phyloP scores from a whole-genome alignment of 208 protist genomes.

The Leishmania tropica region DNA sequence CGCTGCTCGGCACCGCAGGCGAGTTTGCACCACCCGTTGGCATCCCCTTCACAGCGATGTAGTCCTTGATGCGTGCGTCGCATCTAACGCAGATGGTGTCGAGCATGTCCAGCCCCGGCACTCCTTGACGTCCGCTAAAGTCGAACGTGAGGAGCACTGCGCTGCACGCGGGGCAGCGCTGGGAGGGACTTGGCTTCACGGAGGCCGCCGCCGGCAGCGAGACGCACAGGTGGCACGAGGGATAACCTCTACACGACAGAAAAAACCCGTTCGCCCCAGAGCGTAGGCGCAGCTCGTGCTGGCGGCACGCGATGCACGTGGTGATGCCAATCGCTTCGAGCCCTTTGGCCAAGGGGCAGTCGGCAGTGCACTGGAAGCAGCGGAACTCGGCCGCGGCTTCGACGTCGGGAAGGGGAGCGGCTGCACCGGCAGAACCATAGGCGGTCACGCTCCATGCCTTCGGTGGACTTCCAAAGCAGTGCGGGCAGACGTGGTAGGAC shows the following conservation, averaged over 20 bases:
- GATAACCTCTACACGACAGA: slow-evolving; percentile 77
- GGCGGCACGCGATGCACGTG: slow-evolving; percentile 61
- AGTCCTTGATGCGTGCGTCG: slow-evolving; percentile 78
- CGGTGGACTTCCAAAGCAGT: slow-evolving; percentile 79
- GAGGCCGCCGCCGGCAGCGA: slow-evolving; percentile 61
- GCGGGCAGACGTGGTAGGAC: slow-evolving; percentile 73
- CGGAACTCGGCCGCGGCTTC: slow-evolving; percentile 66
- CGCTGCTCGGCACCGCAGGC: slow-evolving; percentile 3
- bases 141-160: slow-evolving; percentile 78
- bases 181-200: slow-evolving; percentile 42
- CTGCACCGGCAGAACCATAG: background rate
- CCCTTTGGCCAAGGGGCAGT: slow-evolving; percentile 80
- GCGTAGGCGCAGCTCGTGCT: slow-evolving; percentile 75
- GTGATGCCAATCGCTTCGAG: slow-evolving; percentile 60
- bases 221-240: slow-evolving; percentile 56
- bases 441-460: slow-evolving; percentile 3
- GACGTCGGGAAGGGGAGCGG: slow-evolving; percentile 27
- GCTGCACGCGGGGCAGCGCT: slow-evolving; percentile 62
- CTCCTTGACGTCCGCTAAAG: slow-evolving; percentile 63
- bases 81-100: slow-evolving; percentile 83
- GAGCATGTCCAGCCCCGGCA: slow-evolving; percentile 66
- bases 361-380: slow-evolving; percentile 85
- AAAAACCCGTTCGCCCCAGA: slow-evolving; percentile 37
- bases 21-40: background rate
- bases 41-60: slow-evolving; percentile 65